A percentile compares a stretch with the other conserved stretches of the same genome.
These are phyloP conservation scores for Fraxinus albicans DNA, from an alignment of 305 asterid genomes.

Conservation along the genomic window DNA sequence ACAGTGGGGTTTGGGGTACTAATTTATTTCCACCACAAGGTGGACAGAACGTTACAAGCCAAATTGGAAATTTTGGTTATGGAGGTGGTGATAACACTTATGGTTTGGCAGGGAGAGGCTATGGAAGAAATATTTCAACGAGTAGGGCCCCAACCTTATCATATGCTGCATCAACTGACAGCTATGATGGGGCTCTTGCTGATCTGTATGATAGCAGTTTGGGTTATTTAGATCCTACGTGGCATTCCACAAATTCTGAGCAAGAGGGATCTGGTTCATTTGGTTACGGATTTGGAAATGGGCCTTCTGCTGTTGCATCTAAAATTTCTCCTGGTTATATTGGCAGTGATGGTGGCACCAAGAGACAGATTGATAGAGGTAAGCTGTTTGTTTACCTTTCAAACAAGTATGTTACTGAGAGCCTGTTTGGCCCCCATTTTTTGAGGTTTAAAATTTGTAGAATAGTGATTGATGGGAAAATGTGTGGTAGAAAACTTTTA, in stretches of 20 bases:
- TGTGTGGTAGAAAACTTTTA: too few species aligned
- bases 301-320: slow-evolving; percentile 22
- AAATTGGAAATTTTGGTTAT: slow-evolving; percentile 25
- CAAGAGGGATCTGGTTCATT: slow-evolving; percentile 34
- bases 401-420: not conserved
- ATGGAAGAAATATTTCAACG: slow-evolving; percentile 27
- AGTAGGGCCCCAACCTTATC: slow-evolving; percentile 24
- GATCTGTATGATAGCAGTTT: slow-evolving; percentile 26
- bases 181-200: slow-evolving; percentile 31
- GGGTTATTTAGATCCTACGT: slow-evolving; percentile 26
- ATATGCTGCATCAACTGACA: slow-evolving; percentile 25
- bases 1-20: slow-evolving; percentile 34
- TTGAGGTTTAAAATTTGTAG: too few species aligned
- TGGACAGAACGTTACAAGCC: slow-evolving; percentile 25
- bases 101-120: slow-evolving; percentile 26
- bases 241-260: slow-evolving; percentile 26
- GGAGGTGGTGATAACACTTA: slow-evolving; percentile 30
- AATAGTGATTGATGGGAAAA: too few species aligned
- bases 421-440: too few species aligned
- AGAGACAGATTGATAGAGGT: slow-evolving; percentile 29
- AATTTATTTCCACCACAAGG: slow-evolving; percentile 26
- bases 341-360: slow-evolving; percentile 30
- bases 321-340: slow-evolving; percentile 32
- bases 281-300: slow-evolving; percentile 22
- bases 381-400: slow-evolving; percentile 16